A percentile compares a stretch with the other conserved stretches of the same genome.
phyloP scores from a whole-genome alignment of 305 asterid species.

The Euphrasia arctica region DNA sequence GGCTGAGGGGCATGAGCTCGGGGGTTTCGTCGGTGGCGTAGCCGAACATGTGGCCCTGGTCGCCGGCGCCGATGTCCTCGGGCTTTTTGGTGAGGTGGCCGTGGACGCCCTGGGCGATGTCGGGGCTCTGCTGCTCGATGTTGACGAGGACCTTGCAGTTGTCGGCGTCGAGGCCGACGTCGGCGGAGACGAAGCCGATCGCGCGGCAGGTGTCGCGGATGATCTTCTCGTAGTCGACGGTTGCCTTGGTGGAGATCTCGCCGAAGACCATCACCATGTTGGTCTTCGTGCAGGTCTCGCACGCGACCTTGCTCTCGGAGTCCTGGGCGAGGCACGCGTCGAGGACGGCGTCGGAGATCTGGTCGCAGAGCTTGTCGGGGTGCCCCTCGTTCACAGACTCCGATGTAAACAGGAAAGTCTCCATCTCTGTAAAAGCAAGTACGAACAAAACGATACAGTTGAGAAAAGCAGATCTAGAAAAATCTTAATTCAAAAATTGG shows the following conservation, averaged over 20 bases:
- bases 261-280: conserved; percentile 65
- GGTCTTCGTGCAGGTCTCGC: conserved; percentile 63
- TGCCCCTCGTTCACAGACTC: conserved; percentile 67
- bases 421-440: conserved; percentile 22
- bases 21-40: conserved; percentile 12
- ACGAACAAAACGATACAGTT: too few relatives aligned
- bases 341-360: conserved; percentile 58
- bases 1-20: conserved; percentile 7
- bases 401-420: conserved; percentile 58
- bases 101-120: conserved; percentile 59
- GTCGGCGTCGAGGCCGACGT: conserved; percentile 60
- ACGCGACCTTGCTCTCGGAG: conserved; percentile 66
- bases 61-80: not conserved
- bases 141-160: conserved; percentile 51
- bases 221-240: conserved; percentile 53
- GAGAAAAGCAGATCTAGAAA: not conserved
- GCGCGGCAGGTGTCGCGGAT: conserved; percentile 56
- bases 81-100: conserved; percentile 48
- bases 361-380: conserved; percentile 72
- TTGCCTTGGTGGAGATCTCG: conserved; percentile 61
- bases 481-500: not conserved
- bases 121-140: conserved; percentile 16
- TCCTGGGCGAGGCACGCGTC: conserved; percentile 67
- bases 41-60: conserved; percentile 11
- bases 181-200: conserved; percentile 50